Evolutionary conservation across 2,329 filamentous ascomycete genomes (phyloP), one percentile per base, ranked within the genome.

Genomic region (Neonectria hederae): DNA sequence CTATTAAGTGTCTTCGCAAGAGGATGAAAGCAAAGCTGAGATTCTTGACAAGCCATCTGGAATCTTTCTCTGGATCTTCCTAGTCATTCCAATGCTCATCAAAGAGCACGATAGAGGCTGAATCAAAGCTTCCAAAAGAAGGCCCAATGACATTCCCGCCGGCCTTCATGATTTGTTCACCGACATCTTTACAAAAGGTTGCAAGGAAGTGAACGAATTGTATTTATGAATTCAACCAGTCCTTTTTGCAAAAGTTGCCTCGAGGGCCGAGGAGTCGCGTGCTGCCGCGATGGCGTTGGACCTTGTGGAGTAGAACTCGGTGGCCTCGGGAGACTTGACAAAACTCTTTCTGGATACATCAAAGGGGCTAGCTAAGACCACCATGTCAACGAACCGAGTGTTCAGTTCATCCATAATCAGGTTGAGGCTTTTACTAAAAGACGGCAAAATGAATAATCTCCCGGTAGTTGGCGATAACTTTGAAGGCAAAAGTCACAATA

Each of bases 191-290:
- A 80, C 66, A 0, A 77, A 84, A 28, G 86, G 90, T 63, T 22
- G 65, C 1, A 51, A 77, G 0, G 77, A 86, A 21, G 74, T 75
- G 48, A 74, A 81, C 1, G 74, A 79, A 0, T 64, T 88, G 0
- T 54, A 80, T 0, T 67, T 84, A 1, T 86, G 82, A 45, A 70
- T 89, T 0, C 81, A 58, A 51, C 88, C 83, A 82, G 74, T 89
- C 1, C 76, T 89, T 0, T 88, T 81, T 49, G 78, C 87, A 3
- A 77, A 71, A 24, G 68, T 74, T 0, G 83, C 85, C 0, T 64
- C 88, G 3, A 75, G 52, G 0, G 80, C 74, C 0, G 66, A 79
- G 13, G 80, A 88, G 65, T 75, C 86, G 1, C 86, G 84, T 67
- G 69, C 69, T 10, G 74, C 72, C 0, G 38, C 38, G 10, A 40